Evolutionary conservation across 2,329 filamentous ascomycete species (phyloP), one percentile per base, ranked within the genome.

Genomic region (Cadophora gregata): DNA sequence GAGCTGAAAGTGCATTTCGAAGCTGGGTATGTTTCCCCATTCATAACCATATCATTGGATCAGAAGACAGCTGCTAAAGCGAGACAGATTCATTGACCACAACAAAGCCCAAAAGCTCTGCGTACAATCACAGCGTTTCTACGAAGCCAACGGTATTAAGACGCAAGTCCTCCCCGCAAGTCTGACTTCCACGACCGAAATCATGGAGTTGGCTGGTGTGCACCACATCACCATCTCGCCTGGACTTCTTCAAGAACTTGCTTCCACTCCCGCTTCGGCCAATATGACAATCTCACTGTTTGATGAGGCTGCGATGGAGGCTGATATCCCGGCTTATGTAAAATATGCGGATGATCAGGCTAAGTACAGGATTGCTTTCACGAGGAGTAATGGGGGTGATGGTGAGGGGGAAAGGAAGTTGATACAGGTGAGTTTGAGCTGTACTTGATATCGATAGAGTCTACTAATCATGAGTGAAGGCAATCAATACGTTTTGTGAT

Each of bases 1-100:
- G 87, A 90, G 70, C 78, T 90, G 48, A 85, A 84, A 69, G 88
- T 88, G 5, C 87, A 90, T 71, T 86, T 89, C 65, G 84, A 86
- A 50, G 72, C 78, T 14, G 79, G 76, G 81, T 85, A 74, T 70
- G 77, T 25, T 31, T 6, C 36, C 25, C 29, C 19, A 31, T n/a
- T 42, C 36, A 42, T 12, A 9, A 8, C 25, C 25, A 14, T 16
- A 27, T 5, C 4, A 1, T 53, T 31, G 6, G 12, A 19, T n/a
- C 6, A 21, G 29, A 33, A 21, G 10, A 36, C 5, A n/a, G 29
- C 9, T 21, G 29, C 59, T 65, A 29, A 53, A n/a, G 6, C 21
- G 16, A 21, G 58, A 59, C 59, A 85, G 82, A 38, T 85, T 83
- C 67, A 74, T 80, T 4, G 84, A 86, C 64, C 73, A 79, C 36